Evolutionary conservation across 805 yeast species (phyloP).

Genomic region (Allodekkera sacchari): DNA sequence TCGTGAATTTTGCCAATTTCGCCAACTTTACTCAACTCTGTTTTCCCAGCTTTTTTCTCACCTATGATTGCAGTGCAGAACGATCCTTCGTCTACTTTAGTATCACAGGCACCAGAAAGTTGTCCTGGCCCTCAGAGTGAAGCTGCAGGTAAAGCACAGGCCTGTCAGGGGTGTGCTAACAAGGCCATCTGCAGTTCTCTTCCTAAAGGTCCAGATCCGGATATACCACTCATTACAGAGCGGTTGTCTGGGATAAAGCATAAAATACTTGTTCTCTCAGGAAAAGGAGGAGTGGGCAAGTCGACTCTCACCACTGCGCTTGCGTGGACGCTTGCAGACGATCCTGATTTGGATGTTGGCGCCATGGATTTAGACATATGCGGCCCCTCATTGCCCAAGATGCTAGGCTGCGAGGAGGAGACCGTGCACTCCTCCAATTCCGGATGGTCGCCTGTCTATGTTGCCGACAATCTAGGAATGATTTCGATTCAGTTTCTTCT

Average conservation of each 20-base stretch:
- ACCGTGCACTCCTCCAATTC: conserved; percentile 79
- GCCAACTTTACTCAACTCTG: too few species aligned
- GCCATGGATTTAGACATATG: conserved; percentile 97
- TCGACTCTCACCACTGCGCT: conserved; percentile 93
- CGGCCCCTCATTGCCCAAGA: conserved; percentile 93
- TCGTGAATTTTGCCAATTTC: too few species aligned
- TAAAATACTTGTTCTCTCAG: conserved; percentile 70
- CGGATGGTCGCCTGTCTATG: conserved; percentile 97
- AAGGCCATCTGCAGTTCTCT: conserved; percentile 81
- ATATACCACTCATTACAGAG: conserved; percentile 64
- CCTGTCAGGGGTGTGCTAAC: conserved; percentile 93
- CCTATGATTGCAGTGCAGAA: too few species aligned
- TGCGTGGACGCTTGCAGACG: conserved; percentile 92
- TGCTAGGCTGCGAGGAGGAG: conserved; percentile 89
- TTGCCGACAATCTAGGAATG: conserved; percentile 88
- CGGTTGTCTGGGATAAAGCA: conserved; percentile 61
- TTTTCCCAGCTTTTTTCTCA: too few species aligned
- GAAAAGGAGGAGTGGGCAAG: conserved; percentile 96
- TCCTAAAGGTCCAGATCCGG: conserved; percentile 95
- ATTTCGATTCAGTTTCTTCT: conserved; percentile 94
- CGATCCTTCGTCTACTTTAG: conserved; percentile 18
- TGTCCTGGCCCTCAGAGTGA: conserved; percentile 99
- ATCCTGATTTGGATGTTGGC: conserved; percentile 77
- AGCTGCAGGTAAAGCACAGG: conserved; percentile 86
- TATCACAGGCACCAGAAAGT: conserved; percentile 88